Conservation (phyloP, 2,329 filamentous ascomycete genomes). For the Penicillium sp. region DNA sequence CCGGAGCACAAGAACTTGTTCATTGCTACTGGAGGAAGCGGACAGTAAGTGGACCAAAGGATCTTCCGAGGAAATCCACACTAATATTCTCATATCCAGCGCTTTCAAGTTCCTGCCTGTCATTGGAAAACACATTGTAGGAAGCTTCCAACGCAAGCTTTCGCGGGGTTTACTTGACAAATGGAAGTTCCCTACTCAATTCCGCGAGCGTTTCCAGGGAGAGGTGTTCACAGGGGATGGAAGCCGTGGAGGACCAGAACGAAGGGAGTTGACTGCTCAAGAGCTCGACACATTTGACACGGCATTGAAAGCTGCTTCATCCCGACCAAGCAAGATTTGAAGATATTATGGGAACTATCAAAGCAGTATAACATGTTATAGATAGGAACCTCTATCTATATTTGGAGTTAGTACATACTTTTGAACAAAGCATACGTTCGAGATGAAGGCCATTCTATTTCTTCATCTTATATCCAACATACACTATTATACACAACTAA, state of each 20-base stretch:
- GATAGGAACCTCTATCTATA: not conserved
- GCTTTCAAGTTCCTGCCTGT: slow-evolving; percentile 64
- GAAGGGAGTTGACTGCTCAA: slow-evolving; percentile 24
- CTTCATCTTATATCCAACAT: not conserved
- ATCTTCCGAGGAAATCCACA: too few relatives aligned
- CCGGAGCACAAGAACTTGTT: slow-evolving; percentile 49
- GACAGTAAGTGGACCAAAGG: slow-evolving; percentile 24
- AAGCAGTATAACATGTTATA: not conserved
- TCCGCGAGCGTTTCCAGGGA: slow-evolving; percentile 14
- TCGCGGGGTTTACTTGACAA: slow-evolving; percentile 57
- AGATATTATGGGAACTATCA: not conserved
- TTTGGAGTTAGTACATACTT: not conserved
- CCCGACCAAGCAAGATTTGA: slow-evolving; percentile 27
- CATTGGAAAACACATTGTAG: slow-evolving; percentile 60
- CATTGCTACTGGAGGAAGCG: slow-evolving; percentile 27
- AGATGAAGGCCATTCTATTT: not conserved
- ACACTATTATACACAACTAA: not conserved
- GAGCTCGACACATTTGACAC: slow-evolving; percentile 17
- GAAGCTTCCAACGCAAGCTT: slow-evolving; percentile 49
- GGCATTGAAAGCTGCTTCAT: slow-evolving; percentile 18
- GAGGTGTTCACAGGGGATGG: slow-evolving; percentile 28
- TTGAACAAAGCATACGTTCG: not conserved
- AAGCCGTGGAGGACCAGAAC: slow-evolving; percentile 32
- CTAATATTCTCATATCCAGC: slow-evolving; percentile 19
- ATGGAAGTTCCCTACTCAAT: slow-evolving; percentile 47